phyloP scores from a whole-genome alignment of 192 early-diverging fungal species.

The Cetraspora pellucida region DNA sequence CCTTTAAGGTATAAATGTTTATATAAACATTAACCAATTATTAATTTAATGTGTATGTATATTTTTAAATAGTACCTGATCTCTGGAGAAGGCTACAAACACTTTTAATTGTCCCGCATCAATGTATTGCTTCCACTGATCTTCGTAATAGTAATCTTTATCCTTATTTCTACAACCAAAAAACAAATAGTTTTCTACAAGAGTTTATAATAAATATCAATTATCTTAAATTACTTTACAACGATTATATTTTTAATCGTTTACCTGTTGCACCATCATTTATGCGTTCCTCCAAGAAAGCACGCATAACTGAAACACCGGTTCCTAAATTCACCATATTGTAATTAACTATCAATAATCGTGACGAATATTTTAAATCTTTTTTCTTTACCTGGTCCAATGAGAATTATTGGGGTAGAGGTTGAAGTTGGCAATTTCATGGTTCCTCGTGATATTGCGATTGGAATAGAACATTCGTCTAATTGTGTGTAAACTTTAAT shows the following conservation, averaged over 20 bases:
- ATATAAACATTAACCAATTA: neutral
- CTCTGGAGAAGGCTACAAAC: constrained; percentile 85
- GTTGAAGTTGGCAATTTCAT: constrained; percentile 64
- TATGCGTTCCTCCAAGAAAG: constrained; percentile 67
- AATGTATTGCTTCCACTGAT: constrained; percentile 64
- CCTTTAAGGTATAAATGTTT: constrained; percentile 45
- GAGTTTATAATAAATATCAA: constrained; percentile 1
- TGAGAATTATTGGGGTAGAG: constrained; percentile 67
- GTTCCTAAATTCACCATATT: constrained; percentile 58
- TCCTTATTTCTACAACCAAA: constrained; percentile 77
- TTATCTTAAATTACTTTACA: neutral
- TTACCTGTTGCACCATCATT: constrained; percentile 45
- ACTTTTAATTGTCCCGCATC: constrained; percentile 56
- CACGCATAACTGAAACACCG: constrained; percentile 90
- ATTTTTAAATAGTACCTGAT: constrained; percentile 57
- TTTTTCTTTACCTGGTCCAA: constrained; percentile 71
- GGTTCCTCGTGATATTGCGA: constrained; percentile 66
- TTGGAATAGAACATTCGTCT: constrained; percentile 33
- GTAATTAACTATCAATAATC: neutral
- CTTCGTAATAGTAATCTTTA: constrained; percentile 75
- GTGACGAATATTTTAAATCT: neutral
- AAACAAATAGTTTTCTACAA: constrained; percentile 72
- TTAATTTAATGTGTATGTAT: constrained; percentile 20
- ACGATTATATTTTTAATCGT: neutral
- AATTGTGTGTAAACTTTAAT: neutral